Evolutionary conservation across 2,329 filamentous ascomycete genomes (phyloP).

Genomic region (Talaromyces sp.): DNA sequence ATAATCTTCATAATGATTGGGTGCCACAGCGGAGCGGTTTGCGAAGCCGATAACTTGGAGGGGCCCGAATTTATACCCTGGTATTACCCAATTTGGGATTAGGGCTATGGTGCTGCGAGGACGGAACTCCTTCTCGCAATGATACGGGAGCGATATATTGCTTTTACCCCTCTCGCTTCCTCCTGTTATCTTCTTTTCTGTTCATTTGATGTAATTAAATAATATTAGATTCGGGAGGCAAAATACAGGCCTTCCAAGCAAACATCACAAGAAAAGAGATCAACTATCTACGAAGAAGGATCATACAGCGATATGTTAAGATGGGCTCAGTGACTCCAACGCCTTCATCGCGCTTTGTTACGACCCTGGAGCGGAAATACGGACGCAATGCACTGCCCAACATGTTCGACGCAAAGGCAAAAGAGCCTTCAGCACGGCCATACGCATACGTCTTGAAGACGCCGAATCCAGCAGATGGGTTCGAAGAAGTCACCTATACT

Average conservation of each 20-base stretch:
- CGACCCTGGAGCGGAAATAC: slow-evolving; percentile 12
- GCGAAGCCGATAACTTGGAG: not conserved
- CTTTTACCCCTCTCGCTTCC: no score
- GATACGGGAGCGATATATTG: not conserved
- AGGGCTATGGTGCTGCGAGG: not conserved
- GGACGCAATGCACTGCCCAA: slow-evolving; percentile 13
- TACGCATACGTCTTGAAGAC: slow-evolving; percentile 17
- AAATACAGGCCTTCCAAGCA: not conserved
- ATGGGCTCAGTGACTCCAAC: not conserved
- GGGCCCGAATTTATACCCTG: not conserved
- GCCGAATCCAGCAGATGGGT: slow-evolving; percentile 14
- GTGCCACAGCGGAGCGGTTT: not conserved
- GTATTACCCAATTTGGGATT: not conserved
- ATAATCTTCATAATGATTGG: not conserved
- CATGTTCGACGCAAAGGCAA: slow-evolving; percentile 17
- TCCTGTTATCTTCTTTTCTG: no score
- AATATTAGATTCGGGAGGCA: not conserved
- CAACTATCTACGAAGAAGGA: not conserved
- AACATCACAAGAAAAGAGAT: not conserved
- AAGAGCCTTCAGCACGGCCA: slow-evolving; percentile 5
- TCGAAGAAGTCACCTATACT: slow-evolving; percentile 12
- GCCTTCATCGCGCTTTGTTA: not conserved
- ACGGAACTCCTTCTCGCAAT: not conserved
- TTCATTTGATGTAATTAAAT: no score
- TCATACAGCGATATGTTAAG: not conserved